Base-by-base conservation (phyloP, 495 filamentous ascomycete genomes). In the Xylaria palmicola region DNA sequence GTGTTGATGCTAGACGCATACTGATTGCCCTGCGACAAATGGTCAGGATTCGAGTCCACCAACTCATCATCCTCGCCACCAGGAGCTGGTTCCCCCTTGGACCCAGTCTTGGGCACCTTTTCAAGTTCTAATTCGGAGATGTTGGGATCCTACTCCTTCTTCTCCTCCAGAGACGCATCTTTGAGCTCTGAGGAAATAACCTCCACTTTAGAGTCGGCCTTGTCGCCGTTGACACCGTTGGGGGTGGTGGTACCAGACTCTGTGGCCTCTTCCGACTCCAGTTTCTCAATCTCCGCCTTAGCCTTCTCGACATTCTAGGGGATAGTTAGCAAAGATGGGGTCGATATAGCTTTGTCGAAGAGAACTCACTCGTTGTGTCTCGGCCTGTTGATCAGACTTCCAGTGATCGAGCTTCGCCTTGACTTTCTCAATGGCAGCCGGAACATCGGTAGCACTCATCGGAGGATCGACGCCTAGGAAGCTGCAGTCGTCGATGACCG, bases 371-470 rank as follows among this genome's bases (percentile, higher is more conserved):
- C 91, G 88, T 62, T 89, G 85, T n/a, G 94, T 99, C 80, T 97
- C 91, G 57, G 83, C 80, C 36, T 90, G 85, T 78, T 97, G 93
- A 75, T 95, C 89, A 40, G 86, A 81, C 82, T 96, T 96, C 91
- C 93, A 99, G 66, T 88, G 83, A n/a, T 86, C 88, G 39, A 96
- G 79, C 82, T 98, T 98, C 60, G 83, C 89, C 72, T 91, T 91
- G 65, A 98, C 81, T 81, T 96, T 93, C 83, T 97, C 92, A 12
- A 90, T 74, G 2, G 83, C 84, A 43, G 79, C 79, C 8, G 92
- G 86, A 7, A 97, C 88, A 67, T 93, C 94, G 29, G 85, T 77
- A 68, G 91, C 87, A 73, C 83, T 87, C 85, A 90, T 91, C 3
- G 94, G 95, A 43, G 92, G 88, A 52, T 94, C 88, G 65, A 97